Evolutionary conservation across 1,139 yeast genomes (phyloP), one percentile per base, ranked within the genome.

Genomic region (Hyphopichia khmerensis): DNA sequence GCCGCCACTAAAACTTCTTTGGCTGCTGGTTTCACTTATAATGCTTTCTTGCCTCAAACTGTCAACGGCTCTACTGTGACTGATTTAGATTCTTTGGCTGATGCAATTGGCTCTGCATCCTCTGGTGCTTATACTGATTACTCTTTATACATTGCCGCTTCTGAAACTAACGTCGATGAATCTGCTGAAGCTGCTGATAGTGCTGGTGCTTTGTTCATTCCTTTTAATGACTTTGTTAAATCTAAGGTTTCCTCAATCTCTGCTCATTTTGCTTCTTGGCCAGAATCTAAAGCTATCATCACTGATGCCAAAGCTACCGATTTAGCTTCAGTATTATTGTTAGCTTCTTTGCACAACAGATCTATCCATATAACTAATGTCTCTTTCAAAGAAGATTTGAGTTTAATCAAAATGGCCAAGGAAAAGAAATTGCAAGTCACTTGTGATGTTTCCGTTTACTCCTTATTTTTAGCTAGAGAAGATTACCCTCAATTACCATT

Each of bases 231-330:
- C 51, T 79, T 86, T 59, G 77, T 82, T 40, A 73, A 77, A 57
- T 76, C 80, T 52, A 85, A 84, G 58, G 88, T 91, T 42, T 78
- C 91, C 19, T 75, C 86, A 29, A 84, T 89, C 39, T 82, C 96
- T 33, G 77, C 86, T 34, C 95, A 89, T 56, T 84, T 90, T 55
- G 80, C 84, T 49, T 70, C 81, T 36, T 91, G 97, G 97, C 96
- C 96, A 42, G 73, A 76, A 42, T 67, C 68, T 59, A 90, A 89
- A 72, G 95, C 95, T 48, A 87, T 93, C 50, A 78, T 91, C 52
- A 89, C 96, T 38, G 97, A 93, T 67, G 97, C 98, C 38, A 84
- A 82, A 63, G 83, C 95, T 24, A 87, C 97, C 36, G 95, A 89
- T 59, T 76, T 93, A 58, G 98, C 99, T 17, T 87, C 96, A 5